Base-by-base conservation (phyloP, 345 rosid species). In the Salix exigua region DNA sequence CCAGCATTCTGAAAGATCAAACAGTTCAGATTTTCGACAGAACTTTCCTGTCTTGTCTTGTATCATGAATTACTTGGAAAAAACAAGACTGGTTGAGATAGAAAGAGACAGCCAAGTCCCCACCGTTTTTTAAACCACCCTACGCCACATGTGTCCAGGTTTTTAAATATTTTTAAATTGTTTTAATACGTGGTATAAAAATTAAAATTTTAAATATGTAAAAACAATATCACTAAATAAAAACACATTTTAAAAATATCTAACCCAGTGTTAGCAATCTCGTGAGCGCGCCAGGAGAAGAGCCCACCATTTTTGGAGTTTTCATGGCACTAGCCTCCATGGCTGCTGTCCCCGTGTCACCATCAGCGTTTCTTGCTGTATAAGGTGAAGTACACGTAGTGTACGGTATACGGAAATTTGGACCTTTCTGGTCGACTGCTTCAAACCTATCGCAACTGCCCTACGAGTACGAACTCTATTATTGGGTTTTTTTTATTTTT, bases 331-430 rank as follows among this genome's bases (percentile, higher is more conserved):
- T 44, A 42, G 69, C 37, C 0, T 25, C 19, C 1, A 38, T 10
- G 63, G 16, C 63, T 1, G 10, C 48, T 44, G 64, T 65, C 23
- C 70, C 71, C 21, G 50, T 0, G 1, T 33, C 33, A 4, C 21
- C 38, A 46, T 44, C 31, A 46, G 30, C 25, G 2, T 37, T 18
- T 7, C 19, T 10, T 0, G 23, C 7, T 13, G 30, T 30, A 21
- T 65, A n/a, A 58, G 77, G 77, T 25, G 6, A 26, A 65, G 77
- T 58, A 75, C 60, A 40, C 7, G 1, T 28, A 18, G 6, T 40
- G 78, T 76, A 76, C 78, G 78, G 73, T 7, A 0, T 55, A 17
- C 66, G 67, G 67, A 55, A 58, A 2, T 37, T 66, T 51, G 53
- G 78, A 35, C 16, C 18, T 30, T 31, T 65, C 19, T n/a, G 38